These are phyloP conservation scores for Ramaria rubella DNA, from an alignment of 768 basidiomycete genomes.

Conservation along the genomic window DNA sequence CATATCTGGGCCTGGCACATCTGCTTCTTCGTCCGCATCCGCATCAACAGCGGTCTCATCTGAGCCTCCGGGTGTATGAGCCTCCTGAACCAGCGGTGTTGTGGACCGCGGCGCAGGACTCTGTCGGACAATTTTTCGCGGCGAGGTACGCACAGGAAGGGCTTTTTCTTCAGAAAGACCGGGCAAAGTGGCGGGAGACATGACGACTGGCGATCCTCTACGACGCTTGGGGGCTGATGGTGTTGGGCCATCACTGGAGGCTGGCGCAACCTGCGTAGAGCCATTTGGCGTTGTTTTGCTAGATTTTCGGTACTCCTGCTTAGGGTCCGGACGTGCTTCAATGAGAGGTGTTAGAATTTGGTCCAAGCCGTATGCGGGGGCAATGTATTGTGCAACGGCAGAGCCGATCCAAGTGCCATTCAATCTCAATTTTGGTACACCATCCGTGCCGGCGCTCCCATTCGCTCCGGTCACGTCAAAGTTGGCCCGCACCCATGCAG, in stretches of 20 bases:
- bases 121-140: slow-evolving; percentile 16
- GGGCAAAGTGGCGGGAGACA: slow-evolving; percentile 17
- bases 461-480: slow-evolving; percentile 77
- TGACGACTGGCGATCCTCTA: slow-evolving; percentile 52
- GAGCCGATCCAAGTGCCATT: slow-evolving; percentile 85
- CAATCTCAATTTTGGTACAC: slow-evolving; percentile 54
- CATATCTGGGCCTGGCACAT: slow-evolving; percentile 53
- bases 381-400: slow-evolving; percentile 58
- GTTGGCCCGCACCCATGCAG: slow-evolving; percentile 74
- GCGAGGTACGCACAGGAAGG: slow-evolving; percentile 22
- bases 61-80: slow-evolving; percentile 43
- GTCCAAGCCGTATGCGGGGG: slow-evolving; percentile 56
- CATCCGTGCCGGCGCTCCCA: slow-evolving; percentile 46
- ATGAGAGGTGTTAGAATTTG: slow-evolving; percentile 60
- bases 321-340: slow-evolving; percentile 71
- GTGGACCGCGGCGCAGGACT: slow-evolving; percentile 18
- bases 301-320: slow-evolving; percentile 70
- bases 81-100: slow-evolving; percentile 27
- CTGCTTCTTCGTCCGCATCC: slow-evolving; percentile 44
- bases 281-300: slow-evolving; percentile 28
- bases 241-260: slow-evolving; percentile 34
- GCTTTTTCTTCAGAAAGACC: slow-evolving; percentile 23
- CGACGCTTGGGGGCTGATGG: slow-evolving; percentile 55
- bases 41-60: slow-evolving; percentile 65
- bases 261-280: slow-evolving; percentile 15